phyloP scores from a whole-genome alignment of 495 filamentous ascomycete species.

The Lasiosphaeria miniovina region DNA sequence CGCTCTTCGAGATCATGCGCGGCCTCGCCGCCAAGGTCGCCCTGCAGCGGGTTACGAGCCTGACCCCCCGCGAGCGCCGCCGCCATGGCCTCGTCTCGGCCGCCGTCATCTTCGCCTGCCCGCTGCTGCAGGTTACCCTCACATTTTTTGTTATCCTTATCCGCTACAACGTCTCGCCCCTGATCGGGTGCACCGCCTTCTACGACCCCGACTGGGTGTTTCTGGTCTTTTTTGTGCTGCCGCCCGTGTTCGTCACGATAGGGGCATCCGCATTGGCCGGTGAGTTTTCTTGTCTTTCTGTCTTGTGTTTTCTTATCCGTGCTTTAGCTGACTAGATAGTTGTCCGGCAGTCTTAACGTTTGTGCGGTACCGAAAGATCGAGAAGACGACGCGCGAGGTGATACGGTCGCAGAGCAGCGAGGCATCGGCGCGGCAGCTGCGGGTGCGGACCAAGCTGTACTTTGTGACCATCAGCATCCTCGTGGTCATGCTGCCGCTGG shows the following conservation, averaged over 20 bases:
- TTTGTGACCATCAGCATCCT: slow-evolving; percentile 67
- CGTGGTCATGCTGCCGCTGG: slow-evolving; percentile 61
- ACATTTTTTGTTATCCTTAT: slow-evolving; percentile 66
- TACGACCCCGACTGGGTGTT: slow-evolving; percentile 70
- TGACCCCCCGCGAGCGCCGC: slow-evolving; percentile 49
- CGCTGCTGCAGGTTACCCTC: slow-evolving; percentile 60
- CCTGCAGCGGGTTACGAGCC: slow-evolving; percentile 49
- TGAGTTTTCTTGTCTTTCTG: slow-evolving; percentile 43
- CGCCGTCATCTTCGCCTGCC: slow-evolving; percentile 65
- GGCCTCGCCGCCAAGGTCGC: slow-evolving; percentile 71
- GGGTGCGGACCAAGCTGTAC: slow-evolving; percentile 74
- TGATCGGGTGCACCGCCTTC: slow-evolving; percentile 67
- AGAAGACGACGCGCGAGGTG: slow-evolving; percentile 56
- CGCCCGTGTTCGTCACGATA: slow-evolving; percentile 63
- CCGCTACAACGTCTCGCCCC: slow-evolving; percentile 70
- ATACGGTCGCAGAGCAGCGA: slow-evolving; percentile 49
- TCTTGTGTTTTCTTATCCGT: slow-evolving; percentile 5
- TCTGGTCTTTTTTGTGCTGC: slow-evolving; percentile 63
- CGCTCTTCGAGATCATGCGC: slow-evolving; percentile 71
- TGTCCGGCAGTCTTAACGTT: slow-evolving; percentile 57
- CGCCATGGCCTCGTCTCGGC: slow-evolving; percentile 57
- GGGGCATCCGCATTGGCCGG: slow-evolving; percentile 66
- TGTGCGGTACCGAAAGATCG: slow-evolving; percentile 64
- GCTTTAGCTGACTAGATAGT: slow-evolving; percentile 10
- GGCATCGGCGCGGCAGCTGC: slow-evolving; percentile 46